Conservation (phyloP, 2,329 filamentous ascomycete genomes). For the Penicillium sp. region DNA sequence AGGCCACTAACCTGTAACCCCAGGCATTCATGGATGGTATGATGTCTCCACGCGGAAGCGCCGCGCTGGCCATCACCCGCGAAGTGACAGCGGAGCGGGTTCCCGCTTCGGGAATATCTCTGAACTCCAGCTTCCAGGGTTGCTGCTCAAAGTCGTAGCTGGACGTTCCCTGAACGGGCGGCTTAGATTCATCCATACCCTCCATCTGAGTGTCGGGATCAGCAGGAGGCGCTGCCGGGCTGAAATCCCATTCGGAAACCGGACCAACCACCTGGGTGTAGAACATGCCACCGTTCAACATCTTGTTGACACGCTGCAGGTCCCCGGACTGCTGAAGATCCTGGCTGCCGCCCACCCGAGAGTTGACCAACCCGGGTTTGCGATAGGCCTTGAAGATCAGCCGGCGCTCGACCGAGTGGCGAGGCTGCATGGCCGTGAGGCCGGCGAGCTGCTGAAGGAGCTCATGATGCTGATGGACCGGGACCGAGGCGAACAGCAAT, state of each 20-base stretch:
- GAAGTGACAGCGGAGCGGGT: conserved; percentile 55
- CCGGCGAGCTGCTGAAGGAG: conserved; percentile 62
- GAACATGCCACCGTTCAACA: conserved; percentile 53
- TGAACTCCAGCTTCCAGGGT: conserved; percentile 48
- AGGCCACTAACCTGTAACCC: conserved; percentile 51
- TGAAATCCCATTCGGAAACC: conserved; percentile 40
- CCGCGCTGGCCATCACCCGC: conserved; percentile 51
- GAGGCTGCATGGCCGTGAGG: conserved; percentile 60
- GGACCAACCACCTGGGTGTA: conserved; percentile 53
- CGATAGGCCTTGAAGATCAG: conserved; percentile 58
- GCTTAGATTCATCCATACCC: conserved; percentile 24
- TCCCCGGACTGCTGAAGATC: conserved; percentile 45
- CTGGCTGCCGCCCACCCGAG: conserved; percentile 45
- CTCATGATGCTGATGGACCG: conserved; percentile 57
- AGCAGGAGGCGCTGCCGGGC: conserved; percentile 15
- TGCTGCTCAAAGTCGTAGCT: conserved; percentile 38
- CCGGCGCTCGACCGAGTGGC: conserved; percentile 53
- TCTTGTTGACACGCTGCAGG: conserved; percentile 46
- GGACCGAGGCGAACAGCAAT: conserved; percentile 60
- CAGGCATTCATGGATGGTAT: conserved; percentile 51
- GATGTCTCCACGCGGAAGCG: conserved; percentile 51
- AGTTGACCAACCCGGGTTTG: conserved; percentile 43
- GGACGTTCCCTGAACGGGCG: background rate
- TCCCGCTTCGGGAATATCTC: conserved; percentile 51
- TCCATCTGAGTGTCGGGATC: conserved; percentile 37